Evolutionary conservation across 164 flowering plant genomes (phyloP), one percentile per base, ranked within the genome.

Genomic region (Aristolochia californica): DNA sequence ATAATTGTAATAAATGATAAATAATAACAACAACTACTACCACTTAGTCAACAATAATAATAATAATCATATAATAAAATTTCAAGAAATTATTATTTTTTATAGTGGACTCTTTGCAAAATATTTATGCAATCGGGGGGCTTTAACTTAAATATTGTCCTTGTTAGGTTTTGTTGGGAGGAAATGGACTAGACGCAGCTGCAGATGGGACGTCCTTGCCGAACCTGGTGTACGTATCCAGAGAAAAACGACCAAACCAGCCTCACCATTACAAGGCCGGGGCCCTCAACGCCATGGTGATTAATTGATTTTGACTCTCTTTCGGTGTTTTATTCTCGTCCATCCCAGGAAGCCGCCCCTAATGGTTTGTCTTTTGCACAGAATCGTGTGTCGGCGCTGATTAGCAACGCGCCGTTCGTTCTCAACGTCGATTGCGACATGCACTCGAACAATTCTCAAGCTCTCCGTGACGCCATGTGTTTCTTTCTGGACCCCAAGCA

Each of bases 191-290:
- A 38, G 72, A 63, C 28, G 55, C 58, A 12, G 87, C 77, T 45
- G 56, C 25, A 5, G 72, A 69, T n/a, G 82, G 87, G 23, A 40
- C 57, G 13, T 53, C 56, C 22, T 59, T 82, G 69, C 87, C 87
- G 21, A 69, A 66, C 9, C 62, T 82, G 16, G 75, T 82, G 3
- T 82, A 79, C 67, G 61, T 82, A 56, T 75, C 87, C 25, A 56
- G 87, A 53, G 87, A 82, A 44, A 82, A 82, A 68, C 68, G 71
- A 25, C 78, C 75, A 2, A 45, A 58, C 20, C 57, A 34, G 25
- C 75, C 68, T 21, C 87, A 82, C 62, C 70, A 78, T 55, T 82
- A 70, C 72, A 82, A 79, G 72, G 87, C 80, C 10, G 87, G 87
- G 43, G 80, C 87, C 22, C 69, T 82, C 66, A 82, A 82, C 65